Base-by-base conservation (phyloP, 1,139 yeast genomes). In the Magnusiomyces fungicola region DNA sequence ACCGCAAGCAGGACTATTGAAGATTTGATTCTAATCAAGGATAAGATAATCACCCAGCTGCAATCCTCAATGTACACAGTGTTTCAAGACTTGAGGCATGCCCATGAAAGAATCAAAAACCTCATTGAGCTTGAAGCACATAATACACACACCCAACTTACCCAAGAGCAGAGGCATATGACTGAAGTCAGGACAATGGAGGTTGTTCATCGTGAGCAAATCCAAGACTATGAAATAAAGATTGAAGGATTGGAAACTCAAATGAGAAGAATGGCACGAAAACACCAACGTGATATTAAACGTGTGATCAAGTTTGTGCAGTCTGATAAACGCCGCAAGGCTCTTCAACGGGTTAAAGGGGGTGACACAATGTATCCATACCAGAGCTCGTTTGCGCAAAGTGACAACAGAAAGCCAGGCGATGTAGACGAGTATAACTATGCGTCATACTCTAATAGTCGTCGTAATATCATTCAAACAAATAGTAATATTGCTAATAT, bases 111-210 rank as follows among this genome's bases (percentile, higher is more conserved):
- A 14, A 42, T 42, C 16, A 22, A 33, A 10, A 16, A 32, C 10
- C 19, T 42, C 3, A 30, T 18, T 7, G 45, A 42, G 14, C 14
- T 18, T 12, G 45, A 42, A 12, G 38, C 38, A 3, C 6, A 7
- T n/a, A 34, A 34, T 18, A 19, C 14, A 4, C 38, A 34, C 23
- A 32, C n/a, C 5, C 29, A 14, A 14, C 18, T 14, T 42, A 14
- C 14, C 19, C 38, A 42, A 14, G 45, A 42, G 14, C 45, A 42
- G 38, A 6, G 45, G 9, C 36, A 32, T 21, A 22, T 33, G 19
- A 33, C 32, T n/a, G 45, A 42, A 22, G 21, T 42, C 10, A 19
- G 45, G 19, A 41, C 27, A 18, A 32, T 30, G 45, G 45, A 42
- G n/a, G 45, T 42, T 3, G 14, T 25, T 9, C 45, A 42, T 21